phyloP scores from a whole-genome alignment of 2,329 filamentous ascomycete species.

The Hypoxylon rubiginosum region DNA sequence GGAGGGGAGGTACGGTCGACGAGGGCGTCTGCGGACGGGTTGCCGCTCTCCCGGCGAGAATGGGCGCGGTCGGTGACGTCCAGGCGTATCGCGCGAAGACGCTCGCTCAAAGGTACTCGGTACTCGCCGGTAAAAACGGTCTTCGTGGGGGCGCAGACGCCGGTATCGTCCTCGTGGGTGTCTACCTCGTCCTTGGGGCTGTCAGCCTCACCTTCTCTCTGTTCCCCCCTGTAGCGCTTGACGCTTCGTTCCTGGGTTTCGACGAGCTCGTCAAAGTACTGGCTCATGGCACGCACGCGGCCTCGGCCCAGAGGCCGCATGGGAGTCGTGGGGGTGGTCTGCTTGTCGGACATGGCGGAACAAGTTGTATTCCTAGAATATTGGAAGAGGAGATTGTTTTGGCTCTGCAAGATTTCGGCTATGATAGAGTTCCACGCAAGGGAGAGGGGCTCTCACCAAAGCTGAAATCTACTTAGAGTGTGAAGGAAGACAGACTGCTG shows the following conservation, averaged over 20 bases:
- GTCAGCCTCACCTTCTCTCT: too few relatives aligned
- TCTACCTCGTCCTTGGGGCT: neutral
- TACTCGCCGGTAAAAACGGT: constrained; percentile 41
- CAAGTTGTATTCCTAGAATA: neutral
- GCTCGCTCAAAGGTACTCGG: constrained; percentile 34
- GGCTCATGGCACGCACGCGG: constrained; percentile 10
- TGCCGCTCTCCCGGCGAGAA: neutral
- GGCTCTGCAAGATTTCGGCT: constrained; percentile 3
- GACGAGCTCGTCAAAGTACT: constrained; percentile 1
- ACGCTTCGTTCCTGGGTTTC: neutral
- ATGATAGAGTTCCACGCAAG: neutral
- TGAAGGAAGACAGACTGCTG: neutral
- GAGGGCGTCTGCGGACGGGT: neutral
- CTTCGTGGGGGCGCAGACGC: neutral
- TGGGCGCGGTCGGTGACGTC: neutral
- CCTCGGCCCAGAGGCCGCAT: neutral
- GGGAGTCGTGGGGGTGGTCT: neutral
- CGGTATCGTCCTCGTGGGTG: neutral
- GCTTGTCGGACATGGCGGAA: constrained; percentile 12
- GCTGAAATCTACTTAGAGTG: constrained; percentile 3
- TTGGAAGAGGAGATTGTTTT: neutral
- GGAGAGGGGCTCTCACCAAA: constrained; percentile 8
- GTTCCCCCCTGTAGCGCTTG: neutral
- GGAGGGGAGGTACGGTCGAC: neutral
- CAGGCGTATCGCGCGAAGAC: constrained; percentile 29